Conservation (phyloP, 257 asterid species). For the Orobanche coerulescens region DNA sequence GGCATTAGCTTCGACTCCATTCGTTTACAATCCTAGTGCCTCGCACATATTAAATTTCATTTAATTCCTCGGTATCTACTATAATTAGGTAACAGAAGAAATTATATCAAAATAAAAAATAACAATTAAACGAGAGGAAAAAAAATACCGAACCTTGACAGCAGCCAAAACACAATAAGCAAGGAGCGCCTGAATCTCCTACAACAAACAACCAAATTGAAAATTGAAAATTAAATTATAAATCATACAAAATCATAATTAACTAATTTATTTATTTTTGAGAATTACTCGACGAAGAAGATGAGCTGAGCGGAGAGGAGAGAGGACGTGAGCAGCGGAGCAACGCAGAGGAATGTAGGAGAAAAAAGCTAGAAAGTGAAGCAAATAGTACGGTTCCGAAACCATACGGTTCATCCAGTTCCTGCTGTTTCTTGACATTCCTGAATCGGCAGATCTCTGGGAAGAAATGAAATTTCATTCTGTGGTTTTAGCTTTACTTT, state of each 20-base stretch:
- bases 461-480: slow-evolving; percentile 1
- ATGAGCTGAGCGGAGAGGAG: slow-evolving; percentile 55
- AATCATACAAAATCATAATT: neutral
- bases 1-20: too few species aligned
- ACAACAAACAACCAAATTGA: slow-evolving; percentile 12
- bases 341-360: slow-evolving; percentile 72
- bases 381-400: slow-evolving; percentile 68
- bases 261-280: neutral
- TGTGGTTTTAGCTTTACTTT: neutral
- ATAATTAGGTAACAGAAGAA: neutral
- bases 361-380: slow-evolving; percentile 64
- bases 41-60: neutral
- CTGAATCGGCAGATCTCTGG: slow-evolving; percentile 27
- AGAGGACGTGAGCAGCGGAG: slow-evolving; percentile 50
- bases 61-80: neutral
- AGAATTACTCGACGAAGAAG: slow-evolving; percentile 62
- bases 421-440: slow-evolving; percentile 32
- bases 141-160: slow-evolving; percentile 45
- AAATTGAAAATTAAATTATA: neutral
- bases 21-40: too few species aligned
- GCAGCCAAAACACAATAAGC: slow-evolving; percentile 51
- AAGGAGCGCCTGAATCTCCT: slow-evolving; percentile 86
- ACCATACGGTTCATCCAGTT: slow-evolving; percentile 44
- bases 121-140: neutral
- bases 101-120: neutral